A percentile compares a stretch with the other conserved stretches of the same genome.
These are phyloP conservation scores for Cyclocybe aegerita DNA, from an alignment of 768 basidiomycete species.

Conservation along the genomic window DNA sequence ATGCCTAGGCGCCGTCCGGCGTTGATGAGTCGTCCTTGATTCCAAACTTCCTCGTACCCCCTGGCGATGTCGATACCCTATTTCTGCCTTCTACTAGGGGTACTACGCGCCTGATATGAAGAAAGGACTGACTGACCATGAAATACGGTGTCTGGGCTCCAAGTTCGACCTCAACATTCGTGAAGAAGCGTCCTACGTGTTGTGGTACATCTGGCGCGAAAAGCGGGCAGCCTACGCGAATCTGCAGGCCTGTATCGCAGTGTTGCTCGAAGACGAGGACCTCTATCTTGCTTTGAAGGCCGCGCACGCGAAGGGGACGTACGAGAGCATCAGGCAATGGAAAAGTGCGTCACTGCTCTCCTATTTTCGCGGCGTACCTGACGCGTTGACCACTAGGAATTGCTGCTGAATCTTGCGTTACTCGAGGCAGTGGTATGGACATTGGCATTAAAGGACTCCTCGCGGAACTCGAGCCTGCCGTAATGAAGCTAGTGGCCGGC, in stretches of 20 bases:
- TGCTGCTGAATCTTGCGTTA: background rate
- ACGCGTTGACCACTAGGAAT: slow-evolving; percentile 2
- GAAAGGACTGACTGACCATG: slow-evolving; percentile 19
- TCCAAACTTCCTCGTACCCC: background rate
- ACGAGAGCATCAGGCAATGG: slow-evolving; percentile 34
- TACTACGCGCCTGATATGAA: slow-evolving; percentile 7
- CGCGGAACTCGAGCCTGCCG: slow-evolving; percentile 27
- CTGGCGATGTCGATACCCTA: background rate
- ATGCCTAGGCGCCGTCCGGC: no score
- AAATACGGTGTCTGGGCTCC: slow-evolving; percentile 26
- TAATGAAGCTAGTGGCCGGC: slow-evolving; percentile 31
- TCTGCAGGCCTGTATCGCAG: slow-evolving; percentile 31
- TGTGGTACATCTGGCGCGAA: slow-evolving; percentile 39
- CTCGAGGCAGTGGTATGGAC: slow-evolving; percentile 13
- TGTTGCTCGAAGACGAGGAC: slow-evolving; percentile 26
- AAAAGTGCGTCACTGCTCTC: slow-evolving; percentile 16
- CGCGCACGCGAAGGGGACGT: slow-evolving; percentile 26
- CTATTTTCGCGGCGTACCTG: background rate
- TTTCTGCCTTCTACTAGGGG: background rate
- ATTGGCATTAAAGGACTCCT: slow-evolving; percentile 22
- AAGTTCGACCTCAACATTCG: slow-evolving; percentile 35
- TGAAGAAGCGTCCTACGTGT: slow-evolving; percentile 39
- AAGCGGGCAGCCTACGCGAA: slow-evolving; percentile 26
- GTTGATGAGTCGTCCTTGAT: background rate
- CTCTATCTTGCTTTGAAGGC: slow-evolving; percentile 33